Conservation (phyloP, 2,329 filamentous ascomycete species). For the Fusarium acutatum region DNA sequence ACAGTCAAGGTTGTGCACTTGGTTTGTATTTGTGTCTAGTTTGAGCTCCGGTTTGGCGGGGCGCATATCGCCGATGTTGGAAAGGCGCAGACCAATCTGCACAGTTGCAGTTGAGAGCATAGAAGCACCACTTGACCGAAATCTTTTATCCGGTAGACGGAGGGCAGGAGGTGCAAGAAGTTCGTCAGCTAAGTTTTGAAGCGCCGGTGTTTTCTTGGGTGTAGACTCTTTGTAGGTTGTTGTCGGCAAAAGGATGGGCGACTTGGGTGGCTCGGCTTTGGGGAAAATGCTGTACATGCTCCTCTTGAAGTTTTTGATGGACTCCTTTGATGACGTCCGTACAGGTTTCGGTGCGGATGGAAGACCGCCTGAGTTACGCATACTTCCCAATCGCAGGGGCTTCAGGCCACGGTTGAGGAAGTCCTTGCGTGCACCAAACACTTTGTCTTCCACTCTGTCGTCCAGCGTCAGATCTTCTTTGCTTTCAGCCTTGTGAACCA, state of each 20-base stretch:
- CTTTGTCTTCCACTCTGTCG: constrained; percentile 46
- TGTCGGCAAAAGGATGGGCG: constrained; percentile 54
- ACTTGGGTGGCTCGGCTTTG: constrained; percentile 25
- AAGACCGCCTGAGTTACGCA: constrained; percentile 28
- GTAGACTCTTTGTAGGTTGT: constrained; percentile 53
- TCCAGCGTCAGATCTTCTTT: constrained; percentile 19
- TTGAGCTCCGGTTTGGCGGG: constrained; percentile 36
- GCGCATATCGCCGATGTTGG: constrained; percentile 63
- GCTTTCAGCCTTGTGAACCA: constrained; percentile 16
- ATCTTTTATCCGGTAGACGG: constrained; percentile 47
- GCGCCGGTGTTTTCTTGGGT: constrained; percentile 7
- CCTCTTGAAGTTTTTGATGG: constrained; percentile 37
- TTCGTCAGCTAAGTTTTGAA: constrained; percentile 9
- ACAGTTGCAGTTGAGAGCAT: constrained; percentile 73
- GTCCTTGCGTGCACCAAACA: constrained; percentile 38
- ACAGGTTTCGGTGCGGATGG: constrained; percentile 25
- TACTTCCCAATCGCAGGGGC: constrained; percentile 33
- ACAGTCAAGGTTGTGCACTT: constrained; percentile 51
- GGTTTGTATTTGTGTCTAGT: constrained; percentile 31
- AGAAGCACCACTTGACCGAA: constrained; percentile 68
- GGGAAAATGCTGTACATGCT: constrained; percentile 42
- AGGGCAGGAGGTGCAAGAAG: constrained; percentile 55
- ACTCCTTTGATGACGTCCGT: constrained; percentile 28
- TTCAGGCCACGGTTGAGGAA: constrained; percentile 28
- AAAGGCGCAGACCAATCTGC: constrained; percentile 75